Evolutionary conservation across 2,329 filamentous ascomycete species (phyloP).

Genomic region (Ilyonectria destructans): DNA sequence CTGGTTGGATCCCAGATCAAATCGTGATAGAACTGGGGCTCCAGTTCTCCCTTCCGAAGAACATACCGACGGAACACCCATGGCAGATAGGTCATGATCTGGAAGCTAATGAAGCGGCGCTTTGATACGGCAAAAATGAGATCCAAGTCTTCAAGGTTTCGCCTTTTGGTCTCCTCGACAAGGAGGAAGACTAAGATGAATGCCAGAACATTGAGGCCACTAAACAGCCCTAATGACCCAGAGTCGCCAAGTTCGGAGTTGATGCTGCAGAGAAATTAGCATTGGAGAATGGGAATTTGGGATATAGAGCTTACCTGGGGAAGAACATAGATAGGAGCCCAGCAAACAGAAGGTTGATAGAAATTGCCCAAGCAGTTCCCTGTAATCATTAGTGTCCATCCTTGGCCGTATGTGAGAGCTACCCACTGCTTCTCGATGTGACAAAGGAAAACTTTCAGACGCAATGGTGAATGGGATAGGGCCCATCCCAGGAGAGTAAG

Average conservation of each 20-base stretch:
- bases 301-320: constrained; percentile 45
- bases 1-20: constrained; percentile 49
- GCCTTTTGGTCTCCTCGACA: constrained; percentile 61
- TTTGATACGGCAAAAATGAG: constrained; percentile 54
- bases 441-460: constrained; percentile 65
- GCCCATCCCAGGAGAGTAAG: constrained; percentile 59
- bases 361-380: constrained; percentile 64
- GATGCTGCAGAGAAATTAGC: constrained; percentile 25
- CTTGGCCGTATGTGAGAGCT: not conserved
- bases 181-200: constrained; percentile 63
- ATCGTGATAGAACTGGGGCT: constrained; percentile 55
- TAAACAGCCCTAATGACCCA: constrained; percentile 62
- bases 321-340: constrained; percentile 63
- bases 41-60: constrained; percentile 36
- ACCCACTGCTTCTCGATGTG: constrained; percentile 62
- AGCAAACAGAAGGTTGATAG: constrained; percentile 63
- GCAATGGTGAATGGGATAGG: constrained; percentile 66
- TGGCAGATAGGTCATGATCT: constrained; percentile 54
- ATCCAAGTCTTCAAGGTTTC: constrained; percentile 59
- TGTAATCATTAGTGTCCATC: constrained; percentile 40
- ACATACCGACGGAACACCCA: constrained; percentile 54
- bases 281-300: no score
- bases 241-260: constrained; percentile 45
- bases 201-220: constrained; percentile 63
- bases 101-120: constrained; percentile 56